phyloP scores from a whole-genome alignment of 768 basidiomycete species.

The Nevesoporus exiguus region DNA sequence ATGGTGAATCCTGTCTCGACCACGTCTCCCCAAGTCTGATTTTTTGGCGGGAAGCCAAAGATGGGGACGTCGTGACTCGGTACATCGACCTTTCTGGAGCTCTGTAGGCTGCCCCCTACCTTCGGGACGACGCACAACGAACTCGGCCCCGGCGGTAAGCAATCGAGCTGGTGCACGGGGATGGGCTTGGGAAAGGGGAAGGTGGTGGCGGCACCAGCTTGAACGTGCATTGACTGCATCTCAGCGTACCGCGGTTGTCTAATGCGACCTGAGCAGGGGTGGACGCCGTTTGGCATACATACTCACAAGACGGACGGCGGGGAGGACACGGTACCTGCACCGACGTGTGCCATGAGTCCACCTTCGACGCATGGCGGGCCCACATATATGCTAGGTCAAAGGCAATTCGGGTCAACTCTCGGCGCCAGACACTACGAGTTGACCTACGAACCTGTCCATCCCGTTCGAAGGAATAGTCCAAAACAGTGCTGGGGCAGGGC shows the following conservation, averaged over 20 bases:
- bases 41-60: neutral
- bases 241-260: neutral
- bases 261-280: neutral
- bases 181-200: neutral
- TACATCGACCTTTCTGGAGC: neutral
- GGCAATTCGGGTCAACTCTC: neutral
- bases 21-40: conserved; percentile 11
- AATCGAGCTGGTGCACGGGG: neutral
- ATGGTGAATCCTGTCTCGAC: neutral
- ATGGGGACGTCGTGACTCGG: neutral
- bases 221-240: neutral
- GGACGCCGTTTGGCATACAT: neutral
- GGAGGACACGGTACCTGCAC: neutral
- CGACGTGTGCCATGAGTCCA: neutral
- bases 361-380: neutral
- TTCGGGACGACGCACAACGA: neutral
- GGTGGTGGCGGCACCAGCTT: neutral
- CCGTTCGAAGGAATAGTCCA: neutral
- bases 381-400: neutral
- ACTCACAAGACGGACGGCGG: neutral
- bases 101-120: neutral
- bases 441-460: conserved; percentile 3
- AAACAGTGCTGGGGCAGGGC: neutral
- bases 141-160: neutral
- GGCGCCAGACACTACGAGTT: neutral